These are phyloP conservation scores for Phytopythium vexans DNA, from an alignment of 352 stramenopile genomes.

Conservation along the genomic window DNA sequence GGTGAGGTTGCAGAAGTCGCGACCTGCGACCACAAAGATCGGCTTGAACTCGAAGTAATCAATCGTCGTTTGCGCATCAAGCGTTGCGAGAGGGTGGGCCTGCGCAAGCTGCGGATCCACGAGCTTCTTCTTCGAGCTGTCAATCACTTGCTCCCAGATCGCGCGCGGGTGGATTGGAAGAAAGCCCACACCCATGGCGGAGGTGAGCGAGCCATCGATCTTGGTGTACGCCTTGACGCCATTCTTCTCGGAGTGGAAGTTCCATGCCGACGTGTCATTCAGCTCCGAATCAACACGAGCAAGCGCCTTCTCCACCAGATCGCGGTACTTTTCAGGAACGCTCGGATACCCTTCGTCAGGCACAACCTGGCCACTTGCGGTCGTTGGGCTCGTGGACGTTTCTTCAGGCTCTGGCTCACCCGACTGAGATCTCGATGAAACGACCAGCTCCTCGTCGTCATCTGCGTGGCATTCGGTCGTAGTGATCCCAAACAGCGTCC, in stretches of 20 bases:
- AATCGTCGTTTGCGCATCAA: conserved; percentile 62
- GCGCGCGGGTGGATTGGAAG: conserved; percentile 48
- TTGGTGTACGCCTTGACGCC: conserved; percentile 68
- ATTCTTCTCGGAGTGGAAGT: conserved; percentile 67
- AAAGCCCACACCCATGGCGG: conserved; percentile 49
- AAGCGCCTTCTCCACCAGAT: conserved; percentile 56
- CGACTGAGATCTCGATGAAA: conserved; percentile 18
- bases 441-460: conserved; percentile 37
- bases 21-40: conserved; percentile 68
- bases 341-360: conserved; percentile 38
- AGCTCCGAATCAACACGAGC: conserved; percentile 54
- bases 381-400: neutral
- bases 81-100: conserved; percentile 28
- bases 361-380: conserved; percentile 7
- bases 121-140: conserved; percentile 41
- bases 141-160: conserved; percentile 52
- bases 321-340: conserved; percentile 49
- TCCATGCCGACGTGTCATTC: conserved; percentile 54
- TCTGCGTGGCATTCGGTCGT: conserved; percentile 31
- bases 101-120: conserved; percentile 58
- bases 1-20: conserved; percentile 68
- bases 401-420: conserved; percentile 13
- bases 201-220: conserved; percentile 60
- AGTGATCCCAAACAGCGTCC: conserved; percentile 41
- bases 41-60: conserved; percentile 81